Percentiles rank a stretch among this genome's conserved stretches.
Evolutionary conservation across 176 grass and related monocot genomes (phyloP).

Genomic region (Hsuehochloa calcarea): DNA sequence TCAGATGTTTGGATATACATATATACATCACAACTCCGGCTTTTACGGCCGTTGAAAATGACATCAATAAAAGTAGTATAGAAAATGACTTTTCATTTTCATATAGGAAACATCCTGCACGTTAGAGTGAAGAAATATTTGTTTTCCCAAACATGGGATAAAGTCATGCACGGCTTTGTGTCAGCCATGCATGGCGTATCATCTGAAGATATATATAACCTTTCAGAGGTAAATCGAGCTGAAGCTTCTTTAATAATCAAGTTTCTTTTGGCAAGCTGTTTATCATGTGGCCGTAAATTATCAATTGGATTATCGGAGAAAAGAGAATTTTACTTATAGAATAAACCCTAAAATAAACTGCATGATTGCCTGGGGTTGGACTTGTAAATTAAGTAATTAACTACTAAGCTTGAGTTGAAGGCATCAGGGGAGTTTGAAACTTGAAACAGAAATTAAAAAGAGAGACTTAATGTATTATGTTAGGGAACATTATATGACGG

Average conservation of each 20-base stretch:
- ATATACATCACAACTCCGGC: not conserved
- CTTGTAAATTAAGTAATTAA: too few species aligned
- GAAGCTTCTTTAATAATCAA: not conserved
- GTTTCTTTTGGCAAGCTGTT: not conserved
- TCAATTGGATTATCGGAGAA: too few species aligned
- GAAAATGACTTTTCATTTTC: not conserved
- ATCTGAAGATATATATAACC: not conserved
- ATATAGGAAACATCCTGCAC: not conserved
- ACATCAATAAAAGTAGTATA: not conserved
- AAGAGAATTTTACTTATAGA: too few species aligned
- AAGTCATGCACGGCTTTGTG: not conserved
- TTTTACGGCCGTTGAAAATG: constrained; percentile 9
- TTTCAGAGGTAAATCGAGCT: not conserved
- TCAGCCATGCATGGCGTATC: too few species aligned
- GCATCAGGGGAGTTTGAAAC: too few species aligned
- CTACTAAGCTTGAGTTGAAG: too few species aligned
- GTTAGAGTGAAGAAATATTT: not conserved
- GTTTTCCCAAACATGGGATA: not conserved
- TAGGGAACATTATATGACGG: too few species aligned
- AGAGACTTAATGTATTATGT: too few species aligned
- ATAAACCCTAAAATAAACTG: too few species aligned
- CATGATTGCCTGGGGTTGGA: too few species aligned
- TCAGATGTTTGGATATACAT: constrained; percentile 1
- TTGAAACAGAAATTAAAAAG: too few species aligned
- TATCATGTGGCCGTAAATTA: too few species aligned